Evolutionary conservation across 1,284 basidiomycete genomes (phyloP), one percentile per base, ranked within the genome.

Genomic region (Ustilago cynodontis): DNA sequence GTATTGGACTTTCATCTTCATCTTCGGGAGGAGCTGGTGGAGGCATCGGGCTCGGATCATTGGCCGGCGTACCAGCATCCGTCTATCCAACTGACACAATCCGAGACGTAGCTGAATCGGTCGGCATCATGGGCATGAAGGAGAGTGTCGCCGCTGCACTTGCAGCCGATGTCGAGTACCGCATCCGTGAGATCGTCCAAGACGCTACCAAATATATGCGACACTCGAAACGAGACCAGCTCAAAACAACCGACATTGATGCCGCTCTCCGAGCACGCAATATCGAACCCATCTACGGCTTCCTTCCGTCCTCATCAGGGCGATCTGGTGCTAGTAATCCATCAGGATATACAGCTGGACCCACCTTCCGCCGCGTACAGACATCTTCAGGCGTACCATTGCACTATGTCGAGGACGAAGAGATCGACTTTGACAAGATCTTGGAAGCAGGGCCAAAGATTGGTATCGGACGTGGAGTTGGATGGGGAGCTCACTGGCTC

Each of bases 201-300:
- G 95, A 98, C 89, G 95, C 96, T 11, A 91, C 94, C 26, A 93
- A 95, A 70, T 99, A 97, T 87, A 98, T 98, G 93, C 90, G 94
- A 26, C 95, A 99, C 86, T 92, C 93, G 1, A 91, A 94, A 71
- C 89, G 96, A 65, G 93, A 92, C 29, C 93, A 92, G 0, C 89
- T 99, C 85, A 92, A 92, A 14, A 94, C 94, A 1, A 89, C 92
- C 24, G 96, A 99, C 87, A 91, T 99, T 58, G 95, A 98, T 86
- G 91, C 94, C 78, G 97, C 96, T 1, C 89, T 99, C 56, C 92
- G 94, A 70, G 94, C 93, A 2, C 89, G 96, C 75, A 98, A 98
- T 87, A 94, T 98, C 75, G 97, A 99, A 86, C 88, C 76, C 26
- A 66, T 78, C 58, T 78, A 78, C 54, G 76, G 82, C 59, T 82